These are phyloP conservation scores for Entomortierella parvispora DNA, from an alignment of 192 early-diverging fungal species.

Conservation along the genomic window DNA sequence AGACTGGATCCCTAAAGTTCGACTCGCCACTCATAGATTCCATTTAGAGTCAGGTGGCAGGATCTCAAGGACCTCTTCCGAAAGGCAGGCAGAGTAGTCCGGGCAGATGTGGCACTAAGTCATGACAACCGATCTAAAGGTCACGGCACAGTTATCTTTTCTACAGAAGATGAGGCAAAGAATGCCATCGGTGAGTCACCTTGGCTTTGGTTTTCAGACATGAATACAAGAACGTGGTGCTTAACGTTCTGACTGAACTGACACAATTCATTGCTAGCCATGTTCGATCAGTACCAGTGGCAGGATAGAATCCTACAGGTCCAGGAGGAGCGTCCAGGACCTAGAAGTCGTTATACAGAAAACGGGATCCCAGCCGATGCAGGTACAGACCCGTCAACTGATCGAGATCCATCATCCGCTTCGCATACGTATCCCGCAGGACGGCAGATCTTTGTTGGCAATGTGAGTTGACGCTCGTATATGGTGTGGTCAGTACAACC, in stretches of 20 bases:
- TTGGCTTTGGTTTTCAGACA: too few relatives aligned
- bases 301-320: conserved; percentile 80
- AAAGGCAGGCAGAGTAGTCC: conserved; percentile 71
- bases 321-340: conserved; percentile 70
- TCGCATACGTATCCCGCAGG: too few relatives aligned
- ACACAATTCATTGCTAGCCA: conserved; percentile 1
- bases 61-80: conserved; percentile 77
- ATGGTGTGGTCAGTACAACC: too few relatives aligned
- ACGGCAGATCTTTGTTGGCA: too few relatives aligned
- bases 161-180: conserved; percentile 72
- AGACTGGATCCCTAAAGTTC: not conserved
- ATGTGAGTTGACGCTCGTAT: too few relatives aligned
- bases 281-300: conserved; percentile 76
- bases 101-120: conserved; percentile 70
- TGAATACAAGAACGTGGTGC: too few relatives aligned
- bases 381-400: not conserved
- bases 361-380: conserved; percentile 7
- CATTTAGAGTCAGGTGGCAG: conserved; percentile 80
- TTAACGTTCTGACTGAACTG: not conserved
- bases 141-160: conserved; percentile 76
- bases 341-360: conserved; percentile 48
- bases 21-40: conserved; percentile 58
- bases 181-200: conserved; percentile 68
- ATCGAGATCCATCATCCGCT: too few relatives aligned
- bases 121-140: conserved; percentile 74